Evolutionary conservation across 805 yeast genomes (phyloP), one percentile per base, ranked within the genome.

Genomic region (Priceomyces haplophilus): DNA sequence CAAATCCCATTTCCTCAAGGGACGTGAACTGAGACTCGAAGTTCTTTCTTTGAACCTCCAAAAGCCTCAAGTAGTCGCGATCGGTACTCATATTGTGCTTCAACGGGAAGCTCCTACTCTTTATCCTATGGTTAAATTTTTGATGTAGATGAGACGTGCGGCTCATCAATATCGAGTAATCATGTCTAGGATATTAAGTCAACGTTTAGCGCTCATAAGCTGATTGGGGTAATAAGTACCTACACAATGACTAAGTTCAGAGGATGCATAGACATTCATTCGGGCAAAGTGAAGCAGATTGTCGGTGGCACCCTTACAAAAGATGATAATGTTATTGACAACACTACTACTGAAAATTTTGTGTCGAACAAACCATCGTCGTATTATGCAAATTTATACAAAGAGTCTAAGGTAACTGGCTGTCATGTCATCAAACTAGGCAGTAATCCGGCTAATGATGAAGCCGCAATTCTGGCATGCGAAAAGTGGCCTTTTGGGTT

Each of bases 371-470:
- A 84, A 37, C 82, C 95, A 1, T 77, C 97, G 1, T 75, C 82
- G 2, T 82, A 78, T 63, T 93, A 83, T 58, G 89, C 96, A 2
- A 47, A 73, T 10, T 66, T 93, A 31, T 93, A 93, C 66, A 70
- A 67, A 40, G 62, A 70, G 1, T 67, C 82, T 57, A 43, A 69
- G 3, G 79, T 93, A 1, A 41, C 46, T 0, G 96, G 97, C 1
- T 85, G 96, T 30, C 99, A 93, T 67, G 96, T 93, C 19, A 93
- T 93, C 55, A 91, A 93, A 61, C 71, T 93, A 6, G 99, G 99
- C 0, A 70, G 84, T 1, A 73, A 78, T 43, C 78, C 80, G 1
- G 80, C 76, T 29, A 91, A 95, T 57, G 96, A 90, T 50, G 72
- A 59, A 3, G 96, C 96, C 1, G 99, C 99, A 0, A 56, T 66